A percentile compares a stretch with the other conserved stretches of the same genome.
Evolutionary conservation across 2,329 filamentous ascomycete genomes (phyloP).

Genomic region (Phialophora macrospora): DNA sequence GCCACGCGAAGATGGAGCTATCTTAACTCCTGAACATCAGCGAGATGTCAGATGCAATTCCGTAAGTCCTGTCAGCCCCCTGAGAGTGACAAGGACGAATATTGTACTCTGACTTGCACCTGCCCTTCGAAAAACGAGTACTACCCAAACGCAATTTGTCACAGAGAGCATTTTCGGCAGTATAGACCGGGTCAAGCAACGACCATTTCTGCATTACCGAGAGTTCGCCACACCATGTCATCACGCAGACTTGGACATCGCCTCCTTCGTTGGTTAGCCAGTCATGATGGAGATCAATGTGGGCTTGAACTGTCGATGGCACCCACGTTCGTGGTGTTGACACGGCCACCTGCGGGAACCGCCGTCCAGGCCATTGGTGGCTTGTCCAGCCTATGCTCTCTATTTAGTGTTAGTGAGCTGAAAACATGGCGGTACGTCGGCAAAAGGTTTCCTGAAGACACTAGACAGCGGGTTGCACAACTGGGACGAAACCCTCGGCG

Average conservation of each 20-base stretch:
- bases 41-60: background rate
- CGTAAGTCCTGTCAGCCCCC: background rate
- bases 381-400: background rate
- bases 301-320: background rate
- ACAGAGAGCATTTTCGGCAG: background rate
- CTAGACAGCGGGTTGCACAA: background rate
- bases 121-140: background rate
- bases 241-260: background rate
- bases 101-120: background rate
- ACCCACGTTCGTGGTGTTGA: background rate
- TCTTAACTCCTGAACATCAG: background rate
- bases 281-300: background rate
- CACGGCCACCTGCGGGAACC: background rate
- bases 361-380: background rate
- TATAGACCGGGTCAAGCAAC: background rate
- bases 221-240: background rate
- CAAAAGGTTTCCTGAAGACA: background rate
- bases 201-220: background rate
- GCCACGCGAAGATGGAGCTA: background rate
- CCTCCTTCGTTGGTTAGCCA: too few species aligned
- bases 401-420: background rate
- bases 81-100: background rate
- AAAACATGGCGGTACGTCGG: background rate
- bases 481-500: background rate
- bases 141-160: background rate